Evolutionary conservation across 1,284 basidiomycete species (phyloP), one percentile per base, ranked within the genome.

Genomic region (Tilletia caries): DNA sequence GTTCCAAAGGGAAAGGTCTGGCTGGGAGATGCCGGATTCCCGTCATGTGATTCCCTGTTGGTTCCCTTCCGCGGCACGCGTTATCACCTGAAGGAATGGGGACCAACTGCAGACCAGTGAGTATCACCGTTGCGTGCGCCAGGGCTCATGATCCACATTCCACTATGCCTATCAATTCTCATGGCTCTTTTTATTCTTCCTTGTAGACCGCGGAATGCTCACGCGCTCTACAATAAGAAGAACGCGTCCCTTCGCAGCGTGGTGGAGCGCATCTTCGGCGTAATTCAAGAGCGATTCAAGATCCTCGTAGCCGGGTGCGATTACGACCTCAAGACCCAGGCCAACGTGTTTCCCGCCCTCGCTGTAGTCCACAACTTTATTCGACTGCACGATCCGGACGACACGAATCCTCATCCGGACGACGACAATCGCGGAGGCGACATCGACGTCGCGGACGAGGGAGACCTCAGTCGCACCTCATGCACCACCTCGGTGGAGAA

Each of bases 171-270:
- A 54, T 12, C 20, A 54, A 29, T 23, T 54, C 13, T 23, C 4
- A 12, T 29, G 20, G 5, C 52, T 54, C 25, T 54, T 27, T 3
- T 5, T 4, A 3, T 27, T 20, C 23, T n/a, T n/a, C n/a, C n/a
- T n/a, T n/a, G n/a, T n/a, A 72, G 70, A 43, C 70, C 52, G 20
- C 23, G 52, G 13, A 54, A 54, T 54, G 52, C 52, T 3, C 23
- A 54, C 3, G 52, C 20, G 25, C 52, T 54, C 2, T 54, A 54
- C 52, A 54, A 54, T 29, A n/a, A 29, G 25, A 23, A 29, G 10
- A 13, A 54, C 23, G 12, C 52, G 23, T 23, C 23, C 25, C 2
- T n/a, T n/a, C 23, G 52, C 23, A 54, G 52, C 23, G 52, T 54
- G 5, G 29, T 54, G 3, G 52, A 54, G 52, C 12, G 52, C 2